These are phyloP conservation scores for Globisporangium splendens DNA, from an alignment of 352 stramenopile genomes.

Conservation along the genomic window DNA sequence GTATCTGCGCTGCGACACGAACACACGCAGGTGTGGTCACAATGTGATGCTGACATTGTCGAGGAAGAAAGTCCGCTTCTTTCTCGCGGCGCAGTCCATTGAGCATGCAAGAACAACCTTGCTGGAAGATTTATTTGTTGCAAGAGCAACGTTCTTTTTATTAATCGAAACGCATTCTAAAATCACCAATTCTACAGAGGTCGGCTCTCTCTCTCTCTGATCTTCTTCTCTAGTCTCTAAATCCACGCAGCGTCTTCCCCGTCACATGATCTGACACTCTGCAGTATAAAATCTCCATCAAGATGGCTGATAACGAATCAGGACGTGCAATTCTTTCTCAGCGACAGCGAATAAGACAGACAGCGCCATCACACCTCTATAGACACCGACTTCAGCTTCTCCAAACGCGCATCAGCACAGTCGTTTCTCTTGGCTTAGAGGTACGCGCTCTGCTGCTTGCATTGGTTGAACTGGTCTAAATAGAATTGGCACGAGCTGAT, in stretches of 20 bases:
- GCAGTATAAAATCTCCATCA: background rate
- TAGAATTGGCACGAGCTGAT: conserved; percentile 88
- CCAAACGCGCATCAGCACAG: background rate
- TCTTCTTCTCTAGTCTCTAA: background rate
- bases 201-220: background rate
- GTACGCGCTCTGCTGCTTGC: conserved; percentile 74
- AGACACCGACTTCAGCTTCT: background rate
- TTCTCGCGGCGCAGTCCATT: too few species aligned
- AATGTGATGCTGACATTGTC: too few species aligned
- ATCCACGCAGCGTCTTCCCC: background rate
- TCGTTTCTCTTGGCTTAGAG: conserved; percentile 30
- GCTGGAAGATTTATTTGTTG: background rate
- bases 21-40: too few species aligned
- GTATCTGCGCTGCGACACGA: too few species aligned
- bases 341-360: too few species aligned
- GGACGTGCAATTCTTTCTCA: too few species aligned
- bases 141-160: background rate
- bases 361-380: too few species aligned
- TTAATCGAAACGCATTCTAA: conserved; percentile 9
- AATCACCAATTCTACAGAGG: conserved; percentile 2
- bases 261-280: background rate
- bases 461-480: conserved; percentile 86
- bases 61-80: too few species aligned
- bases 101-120: background rate
- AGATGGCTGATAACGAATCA: too few species aligned